These are phyloP conservation scores for Chaetomiaceae sp. DNA, from an alignment of 2,329 filamentous ascomycete species.

Conservation along the genomic window DNA sequence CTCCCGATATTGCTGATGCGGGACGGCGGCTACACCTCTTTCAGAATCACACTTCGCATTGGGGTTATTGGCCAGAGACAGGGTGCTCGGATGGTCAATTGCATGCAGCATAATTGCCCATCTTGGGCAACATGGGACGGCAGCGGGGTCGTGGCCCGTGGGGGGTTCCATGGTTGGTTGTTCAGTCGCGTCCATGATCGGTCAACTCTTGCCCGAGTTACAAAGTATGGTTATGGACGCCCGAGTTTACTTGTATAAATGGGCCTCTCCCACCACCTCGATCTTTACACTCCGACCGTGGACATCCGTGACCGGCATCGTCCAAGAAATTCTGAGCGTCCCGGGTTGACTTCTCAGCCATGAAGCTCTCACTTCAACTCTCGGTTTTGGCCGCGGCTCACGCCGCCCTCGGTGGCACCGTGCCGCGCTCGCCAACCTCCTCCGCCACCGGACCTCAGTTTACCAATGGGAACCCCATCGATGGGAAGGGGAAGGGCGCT, in stretches of 20 bases:
- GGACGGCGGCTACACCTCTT: not conserved
- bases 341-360: slow-evolving; percentile 16
- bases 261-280: too few relatives aligned
- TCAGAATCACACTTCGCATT: not conserved
- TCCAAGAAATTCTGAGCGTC: not conserved
- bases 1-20: not conserved
- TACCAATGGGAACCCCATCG: slow-evolving; percentile 50
- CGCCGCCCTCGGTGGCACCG: slow-evolving; percentile 8
- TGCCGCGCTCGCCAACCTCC: not conserved
- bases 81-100: not conserved
- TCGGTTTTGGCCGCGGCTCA: slow-evolving; percentile 5
- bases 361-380: slow-evolving; percentile 17
- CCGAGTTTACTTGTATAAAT: too few relatives aligned
- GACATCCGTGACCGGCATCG: too few relatives aligned
- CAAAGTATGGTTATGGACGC: too few relatives aligned
- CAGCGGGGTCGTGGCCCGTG: too few relatives aligned
- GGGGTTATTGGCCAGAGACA: not conserved
- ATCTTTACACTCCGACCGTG: too few relatives aligned
- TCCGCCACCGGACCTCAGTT: slow-evolving; percentile 30
- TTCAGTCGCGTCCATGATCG: too few relatives aligned
- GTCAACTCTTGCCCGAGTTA: too few relatives aligned
- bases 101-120: too few relatives aligned
- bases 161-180: too few relatives aligned
- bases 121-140: too few relatives aligned
- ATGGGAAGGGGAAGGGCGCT: slow-evolving; percentile 53